phyloP scores from a whole-genome alignment of 2,329 filamentous ascomycete genomes.

The Hysterium pulicare region DNA sequence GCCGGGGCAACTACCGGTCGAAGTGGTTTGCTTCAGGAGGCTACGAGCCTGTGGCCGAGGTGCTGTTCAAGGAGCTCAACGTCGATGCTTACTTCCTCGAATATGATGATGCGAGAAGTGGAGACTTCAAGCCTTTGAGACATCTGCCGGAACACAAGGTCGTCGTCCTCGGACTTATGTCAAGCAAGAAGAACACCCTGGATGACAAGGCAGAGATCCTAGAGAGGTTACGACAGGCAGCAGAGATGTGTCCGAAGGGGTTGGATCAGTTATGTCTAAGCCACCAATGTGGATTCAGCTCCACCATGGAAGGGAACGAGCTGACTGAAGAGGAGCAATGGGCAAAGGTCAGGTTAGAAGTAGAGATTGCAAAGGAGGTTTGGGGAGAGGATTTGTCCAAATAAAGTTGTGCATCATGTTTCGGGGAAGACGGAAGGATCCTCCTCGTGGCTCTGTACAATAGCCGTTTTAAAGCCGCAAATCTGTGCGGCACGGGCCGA shows the following conservation, averaged over 20 bases:
- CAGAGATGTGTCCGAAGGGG: slow-evolving; percentile 48
- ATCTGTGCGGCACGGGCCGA: too few relatives aligned
- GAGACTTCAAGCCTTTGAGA: slow-evolving; percentile 55
- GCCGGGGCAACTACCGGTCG: slow-evolving; percentile 55
- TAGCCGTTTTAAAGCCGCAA: too few relatives aligned
- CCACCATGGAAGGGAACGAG: slow-evolving; percentile 57
- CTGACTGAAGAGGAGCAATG: slow-evolving; percentile 56
- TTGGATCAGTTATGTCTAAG: slow-evolving; percentile 55
- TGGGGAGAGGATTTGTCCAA: slow-evolving; percentile 50
- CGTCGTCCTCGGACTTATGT: slow-evolving; percentile 56
- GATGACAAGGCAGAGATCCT: slow-evolving; percentile 47
- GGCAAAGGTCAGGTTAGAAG: slow-evolving; percentile 54
- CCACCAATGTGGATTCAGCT: slow-evolving; percentile 58
- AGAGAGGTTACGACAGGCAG: slow-evolving; percentile 36
- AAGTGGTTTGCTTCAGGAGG: slow-evolving; percentile 58
- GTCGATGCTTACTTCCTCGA: slow-evolving; percentile 60
- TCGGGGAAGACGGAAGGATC: too few relatives aligned
- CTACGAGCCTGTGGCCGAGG: slow-evolving; percentile 57
- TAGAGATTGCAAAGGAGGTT: slow-evolving; percentile 56
- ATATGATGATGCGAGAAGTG: slow-evolving; percentile 56
- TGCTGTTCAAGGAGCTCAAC: slow-evolving; percentile 55
- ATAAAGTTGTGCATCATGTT: too few relatives aligned
- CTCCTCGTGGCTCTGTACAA: too few relatives aligned
- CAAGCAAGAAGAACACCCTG: slow-evolving; percentile 56
- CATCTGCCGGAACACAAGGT: slow-evolving; percentile 53